phyloP scores from a whole-genome alignment of 805 yeast species.

The Saccharomycopsis guyanensis region DNA sequence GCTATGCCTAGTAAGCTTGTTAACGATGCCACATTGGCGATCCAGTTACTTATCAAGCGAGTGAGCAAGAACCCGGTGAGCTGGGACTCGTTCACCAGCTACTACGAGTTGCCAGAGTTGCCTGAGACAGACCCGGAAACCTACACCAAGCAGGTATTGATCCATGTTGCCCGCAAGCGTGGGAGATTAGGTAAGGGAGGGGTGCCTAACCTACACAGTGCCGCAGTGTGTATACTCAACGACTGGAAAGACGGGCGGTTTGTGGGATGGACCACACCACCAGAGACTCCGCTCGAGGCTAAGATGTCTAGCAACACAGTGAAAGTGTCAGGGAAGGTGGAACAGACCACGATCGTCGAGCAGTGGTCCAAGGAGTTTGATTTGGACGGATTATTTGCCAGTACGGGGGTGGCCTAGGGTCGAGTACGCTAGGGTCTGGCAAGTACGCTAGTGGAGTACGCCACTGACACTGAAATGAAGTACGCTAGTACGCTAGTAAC shows the following conservation, averaged over 20 bases:
- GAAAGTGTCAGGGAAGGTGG: slow-evolving; percentile 39
- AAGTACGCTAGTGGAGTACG: too few species aligned
- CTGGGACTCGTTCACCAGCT: slow-evolving; percentile 52
- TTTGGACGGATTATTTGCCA: slow-evolving; percentile 66
- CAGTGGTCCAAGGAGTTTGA: slow-evolving; percentile 94
- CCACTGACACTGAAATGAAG: too few species aligned
- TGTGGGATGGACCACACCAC: slow-evolving; percentile 84
- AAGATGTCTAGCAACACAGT: slow-evolving; percentile 36
- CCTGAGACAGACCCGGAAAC: slow-evolving; percentile 65
- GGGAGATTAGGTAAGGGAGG: slow-evolving; percentile 94
- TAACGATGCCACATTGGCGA: slow-evolving; percentile 77
- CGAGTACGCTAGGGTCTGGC: too few species aligned
- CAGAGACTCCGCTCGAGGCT: slow-evolving; percentile 22
- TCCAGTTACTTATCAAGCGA: slow-evolving; percentile 66
- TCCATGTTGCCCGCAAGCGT: slow-evolving; percentile 85
- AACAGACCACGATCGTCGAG: slow-evolving; percentile 72
- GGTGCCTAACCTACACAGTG: slow-evolving; percentile 78
- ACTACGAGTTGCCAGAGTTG: slow-evolving; percentile 75
- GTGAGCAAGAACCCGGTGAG: slow-evolving; percentile 66
- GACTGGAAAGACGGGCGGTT: slow-evolving; percentile 98
- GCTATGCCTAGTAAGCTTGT: slow-evolving; percentile 86
- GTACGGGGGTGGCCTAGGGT: slow-evolving; percentile 32
- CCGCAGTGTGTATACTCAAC: slow-evolving; percentile 72
- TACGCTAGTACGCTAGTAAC: too few species aligned
- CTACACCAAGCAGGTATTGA: slow-evolving; percentile 77